Conservation (phyloP, 768 basidiomycete species). For the Pisolithus albus region DNA sequence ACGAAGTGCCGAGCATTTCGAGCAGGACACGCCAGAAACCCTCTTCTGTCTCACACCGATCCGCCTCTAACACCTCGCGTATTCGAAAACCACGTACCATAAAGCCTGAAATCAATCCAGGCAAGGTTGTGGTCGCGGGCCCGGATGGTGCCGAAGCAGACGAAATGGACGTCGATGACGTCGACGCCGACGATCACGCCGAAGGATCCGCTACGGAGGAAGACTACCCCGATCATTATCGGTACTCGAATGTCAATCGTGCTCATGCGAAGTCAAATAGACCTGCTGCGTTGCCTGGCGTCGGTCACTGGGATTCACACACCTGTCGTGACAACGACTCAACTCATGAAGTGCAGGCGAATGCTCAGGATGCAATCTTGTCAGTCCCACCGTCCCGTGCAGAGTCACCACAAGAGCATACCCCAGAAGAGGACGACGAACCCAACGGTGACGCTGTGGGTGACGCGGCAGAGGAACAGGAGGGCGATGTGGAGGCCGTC, state of each 20-base stretch:
- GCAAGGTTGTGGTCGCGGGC: slow-evolving; percentile 5
- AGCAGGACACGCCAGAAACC: background rate
- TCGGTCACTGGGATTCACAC: background rate
- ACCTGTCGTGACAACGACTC: background rate
- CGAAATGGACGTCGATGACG: slow-evolving; percentile 27
- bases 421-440: slow-evolving; percentile 26
- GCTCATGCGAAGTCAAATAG: slow-evolving; percentile 33
- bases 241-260: slow-evolving; percentile 19
- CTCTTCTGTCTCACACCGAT: background rate
- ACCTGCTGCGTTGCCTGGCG: background rate
- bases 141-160: slow-evolving; percentile 17
- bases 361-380: slow-evolving; percentile 9
- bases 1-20: slow-evolving; percentile 7
- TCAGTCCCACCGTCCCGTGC: background rate
- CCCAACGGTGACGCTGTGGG: slow-evolving; percentile 13
- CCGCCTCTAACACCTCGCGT: background rate
- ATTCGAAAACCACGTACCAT: background rate
- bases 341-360: background rate
- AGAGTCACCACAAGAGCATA: slow-evolving; percentile 1
- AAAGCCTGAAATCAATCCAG: slow-evolving; percentile 6
- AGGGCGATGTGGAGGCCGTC: slow-evolving; percentile 10
- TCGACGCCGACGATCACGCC: slow-evolving; percentile 16
- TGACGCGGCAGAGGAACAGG: slow-evolving; percentile 3
- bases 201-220: slow-evolving; percentile 8
- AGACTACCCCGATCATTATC: slow-evolving; percentile 19